Evolutionary conservation across 495 filamentous ascomycete genomes (phyloP), one percentile per base, ranked within the genome.

Genomic region (Tuber magnatum): DNA sequence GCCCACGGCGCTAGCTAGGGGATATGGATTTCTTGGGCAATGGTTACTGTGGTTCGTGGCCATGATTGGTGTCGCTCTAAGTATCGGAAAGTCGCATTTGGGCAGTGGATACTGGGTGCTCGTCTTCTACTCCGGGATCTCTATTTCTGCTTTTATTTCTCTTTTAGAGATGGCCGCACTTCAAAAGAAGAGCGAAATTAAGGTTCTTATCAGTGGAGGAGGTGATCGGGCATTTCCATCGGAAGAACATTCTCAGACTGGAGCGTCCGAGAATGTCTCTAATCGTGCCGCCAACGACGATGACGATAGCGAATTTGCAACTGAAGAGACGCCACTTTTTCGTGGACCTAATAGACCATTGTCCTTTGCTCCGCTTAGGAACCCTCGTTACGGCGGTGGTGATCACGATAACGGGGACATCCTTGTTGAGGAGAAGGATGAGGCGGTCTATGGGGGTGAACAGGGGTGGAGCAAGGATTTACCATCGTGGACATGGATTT

Each of bases 1-100:
- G n/a, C 94, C 94, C 18, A 93, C 91, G 6, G 95, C 94, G 4
- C 88, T 99, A 35, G 91, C 94, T 71, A 87, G 94, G 42, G 87
- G 90, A 28, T 97, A 97, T 84, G 88, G 89, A 61, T 87, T 92
- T 46, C 87, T 95, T 35, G 97, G 95, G 93, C 86, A 95, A 76
- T 97, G 92, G 81, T 77, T 89, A 40, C 82, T 92, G 14, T 87
- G 89, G 42, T 97, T 93, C 90, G 83, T 89, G 32, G 79, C 92
- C 44, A 86, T 96, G 44, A 90, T 97, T 22, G 87, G 86, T 20
- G 88, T 90, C 39, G 93, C 94, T 4, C 89, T 71, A 90, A 93
- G 76, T 89, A 94, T 80, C 87, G 90, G 72, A 86, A 89, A 75
- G 86, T 88, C 69, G 35, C 73, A 76, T 51, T 86, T 97, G 68